Conservation (phyloP, 306 rosid genomes). For the Morella rubra region DNA sequence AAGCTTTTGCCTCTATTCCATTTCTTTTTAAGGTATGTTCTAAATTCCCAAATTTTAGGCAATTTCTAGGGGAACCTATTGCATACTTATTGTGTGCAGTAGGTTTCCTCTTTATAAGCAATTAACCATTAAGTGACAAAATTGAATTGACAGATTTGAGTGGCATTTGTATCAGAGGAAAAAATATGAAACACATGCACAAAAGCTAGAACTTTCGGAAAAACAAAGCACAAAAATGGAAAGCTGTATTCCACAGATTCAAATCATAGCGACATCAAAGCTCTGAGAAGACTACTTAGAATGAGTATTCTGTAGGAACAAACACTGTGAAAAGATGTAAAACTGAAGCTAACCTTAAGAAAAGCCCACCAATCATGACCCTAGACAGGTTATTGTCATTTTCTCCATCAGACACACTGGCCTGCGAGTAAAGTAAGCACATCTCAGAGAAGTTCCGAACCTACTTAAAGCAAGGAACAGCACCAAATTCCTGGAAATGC, state of each 20-base stretch:
- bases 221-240: neutral
- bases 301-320: neutral
- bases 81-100: neutral
- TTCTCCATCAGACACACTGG: slow-evolving; percentile 80
- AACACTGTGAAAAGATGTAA: slow-evolving; percentile 8
- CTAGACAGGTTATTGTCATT: slow-evolving; percentile 75
- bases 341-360: slow-evolving; percentile 63
- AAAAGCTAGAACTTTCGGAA: neutral
- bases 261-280: neutral
- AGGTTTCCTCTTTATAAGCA: neutral
- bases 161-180: neutral
- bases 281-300: neutral
- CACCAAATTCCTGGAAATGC: neutral
- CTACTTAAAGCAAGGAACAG: slow-evolving; percentile 8
- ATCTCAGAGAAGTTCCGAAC: slow-evolving; percentile 29
- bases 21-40: neutral
- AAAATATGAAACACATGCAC: neutral
- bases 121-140: neutral
- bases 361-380: slow-evolving; percentile 82
- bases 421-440: slow-evolving; percentile 59
- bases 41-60: neutral
- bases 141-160: slow-evolving; percentile 1
- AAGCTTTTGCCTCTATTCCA: neutral
- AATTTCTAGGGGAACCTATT: neutral
- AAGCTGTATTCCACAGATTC: neutral